These are phyloP conservation scores for Postia placenta DNA, from an alignment of 768 basidiomycete species.

Conservation along the genomic window DNA sequence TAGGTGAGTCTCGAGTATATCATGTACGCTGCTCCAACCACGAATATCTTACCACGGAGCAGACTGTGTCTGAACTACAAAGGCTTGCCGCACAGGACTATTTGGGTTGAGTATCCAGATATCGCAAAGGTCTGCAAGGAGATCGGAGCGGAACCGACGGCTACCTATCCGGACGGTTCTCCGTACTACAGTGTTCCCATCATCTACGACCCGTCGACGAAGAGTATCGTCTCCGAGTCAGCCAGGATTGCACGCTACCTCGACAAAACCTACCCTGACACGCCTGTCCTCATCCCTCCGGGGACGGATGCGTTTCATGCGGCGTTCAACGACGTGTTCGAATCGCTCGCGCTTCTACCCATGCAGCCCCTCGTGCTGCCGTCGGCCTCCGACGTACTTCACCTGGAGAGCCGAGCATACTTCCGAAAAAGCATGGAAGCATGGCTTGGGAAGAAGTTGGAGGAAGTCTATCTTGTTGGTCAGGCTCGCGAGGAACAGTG, in stretches of 20 bases:
- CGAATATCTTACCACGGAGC: background rate
- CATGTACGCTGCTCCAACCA: background rate
- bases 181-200: constrained; percentile 21
- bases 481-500: constrained; percentile 23
- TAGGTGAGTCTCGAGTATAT: constrained; percentile 18
- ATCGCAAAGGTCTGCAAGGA: constrained; percentile 32
- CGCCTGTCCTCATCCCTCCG: constrained; percentile 27
- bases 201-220: constrained; percentile 24
- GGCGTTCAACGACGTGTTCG: constrained; percentile 17
- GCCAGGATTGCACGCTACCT: constrained; percentile 23
- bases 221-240: constrained; percentile 19
- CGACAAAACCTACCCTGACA: constrained; percentile 24
- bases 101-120: constrained; percentile 48
- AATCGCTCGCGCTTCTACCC: background rate
- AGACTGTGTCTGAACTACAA: constrained; percentile 34
- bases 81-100: constrained; percentile 36
- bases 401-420: constrained; percentile 16
- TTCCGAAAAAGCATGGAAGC: constrained; percentile 30
- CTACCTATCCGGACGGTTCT: constrained; percentile 16
- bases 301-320: constrained; percentile 24
- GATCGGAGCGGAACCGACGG: constrained; percentile 32
- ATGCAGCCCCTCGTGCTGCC: constrained; percentile 11
- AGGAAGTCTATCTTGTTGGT: constrained; percentile 23
- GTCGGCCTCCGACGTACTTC: constrained; percentile 1
- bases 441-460: constrained; percentile 27